Evolutionary conservation across 805 yeast species (phyloP), one percentile per base, ranked within the genome.

Genomic region (Candida taoyuanica): DNA sequence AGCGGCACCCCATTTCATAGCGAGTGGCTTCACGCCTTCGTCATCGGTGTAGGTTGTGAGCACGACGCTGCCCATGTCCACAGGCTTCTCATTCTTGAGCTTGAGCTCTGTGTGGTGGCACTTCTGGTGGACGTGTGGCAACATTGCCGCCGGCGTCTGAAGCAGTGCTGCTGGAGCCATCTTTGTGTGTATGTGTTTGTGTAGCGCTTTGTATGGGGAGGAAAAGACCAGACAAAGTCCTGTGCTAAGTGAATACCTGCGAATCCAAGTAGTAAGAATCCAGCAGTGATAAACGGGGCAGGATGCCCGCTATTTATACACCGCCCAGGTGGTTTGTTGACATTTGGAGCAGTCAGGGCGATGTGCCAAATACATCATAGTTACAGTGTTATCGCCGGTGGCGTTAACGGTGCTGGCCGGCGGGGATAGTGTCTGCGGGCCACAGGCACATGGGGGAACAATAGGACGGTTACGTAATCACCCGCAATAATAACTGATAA

Each of bases 41-140:
- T 77, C 83, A 36, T 67, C 67, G 3, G 78, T 59, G 46, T 70
- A 71, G 1, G 84, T 78, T 13, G 83, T 68, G 29, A 78, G 59
- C 26, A 68, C 66, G 26, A 74, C 56, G 25, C 59, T 52, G 18
- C 52, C 46, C 29, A 36, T 19, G 19, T 46, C 44, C 5, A 48
- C 35, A 2, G 57, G 42, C 7, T 46, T 14, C 31, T 53, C 53
- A 29, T 48, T 44, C 30, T 37, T 38, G 17, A 51, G 43, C 34
- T 48, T 48, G 29, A 54, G 29, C 17, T 41, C 48, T 18, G 40
- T 47, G 20, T 33, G 41, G 34, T 36, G 29, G 27, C 13, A 13
- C 26, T 39, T 31, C 23, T 28, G 23, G 39, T 44, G 48, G 20
- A 26, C 19, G 18, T 42, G 47, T 9, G 31, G 23, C 34, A 37